Conservation (phyloP, 768 basidiomycete species). For the Rhodotorula diobovata region DNA sequence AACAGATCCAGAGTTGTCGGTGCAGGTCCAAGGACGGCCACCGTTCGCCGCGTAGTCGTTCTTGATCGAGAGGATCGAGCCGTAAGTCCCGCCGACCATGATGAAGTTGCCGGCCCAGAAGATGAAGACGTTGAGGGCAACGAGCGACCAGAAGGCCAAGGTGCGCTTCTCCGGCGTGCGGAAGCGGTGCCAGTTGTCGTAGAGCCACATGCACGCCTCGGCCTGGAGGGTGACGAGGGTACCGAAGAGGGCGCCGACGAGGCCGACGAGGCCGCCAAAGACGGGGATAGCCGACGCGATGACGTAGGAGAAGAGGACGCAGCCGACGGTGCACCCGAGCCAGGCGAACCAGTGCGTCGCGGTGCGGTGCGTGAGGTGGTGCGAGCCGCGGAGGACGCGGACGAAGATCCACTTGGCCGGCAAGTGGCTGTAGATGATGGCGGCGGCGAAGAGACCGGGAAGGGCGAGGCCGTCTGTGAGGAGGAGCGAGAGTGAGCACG, state of each 20-base stretch:
- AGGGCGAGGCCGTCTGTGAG: constrained; percentile 38
- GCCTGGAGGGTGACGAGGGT: constrained; percentile 29
- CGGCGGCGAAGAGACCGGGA: constrained; percentile 37
- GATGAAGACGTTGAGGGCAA: constrained; percentile 29
- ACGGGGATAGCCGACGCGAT: constrained; percentile 30
- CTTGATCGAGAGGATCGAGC: constrained; percentile 6
- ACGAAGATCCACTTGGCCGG: constrained; percentile 42
- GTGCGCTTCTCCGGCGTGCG: neutral
- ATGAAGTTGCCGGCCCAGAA: constrained; percentile 35
- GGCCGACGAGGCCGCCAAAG: constrained; percentile 33
- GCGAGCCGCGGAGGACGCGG: constrained; percentile 34
- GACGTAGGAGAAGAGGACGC: constrained; percentile 38
- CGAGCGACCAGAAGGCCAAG: neutral
- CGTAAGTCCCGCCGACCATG: constrained; percentile 35
- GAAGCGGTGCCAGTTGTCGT: constrained; percentile 6
- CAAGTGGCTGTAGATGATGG: constrained; percentile 14
- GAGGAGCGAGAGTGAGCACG: neutral
- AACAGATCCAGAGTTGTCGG: constrained; percentile 31
- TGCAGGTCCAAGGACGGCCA: constrained; percentile 30
- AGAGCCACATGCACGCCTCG: constrained; percentile 35
- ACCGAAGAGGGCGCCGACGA: constrained; percentile 40
- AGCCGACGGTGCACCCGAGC: constrained; percentile 18
- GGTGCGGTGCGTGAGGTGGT: constrained; percentile 36
- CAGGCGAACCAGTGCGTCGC: constrained; percentile 38
- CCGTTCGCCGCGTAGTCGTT: constrained; percentile 17